Percentiles rank a stretch among this genome's conserved stretches.
Evolutionary conservation across 768 basidiomycete species (phyloP).

Genomic region (Suillus luteus): DNA sequence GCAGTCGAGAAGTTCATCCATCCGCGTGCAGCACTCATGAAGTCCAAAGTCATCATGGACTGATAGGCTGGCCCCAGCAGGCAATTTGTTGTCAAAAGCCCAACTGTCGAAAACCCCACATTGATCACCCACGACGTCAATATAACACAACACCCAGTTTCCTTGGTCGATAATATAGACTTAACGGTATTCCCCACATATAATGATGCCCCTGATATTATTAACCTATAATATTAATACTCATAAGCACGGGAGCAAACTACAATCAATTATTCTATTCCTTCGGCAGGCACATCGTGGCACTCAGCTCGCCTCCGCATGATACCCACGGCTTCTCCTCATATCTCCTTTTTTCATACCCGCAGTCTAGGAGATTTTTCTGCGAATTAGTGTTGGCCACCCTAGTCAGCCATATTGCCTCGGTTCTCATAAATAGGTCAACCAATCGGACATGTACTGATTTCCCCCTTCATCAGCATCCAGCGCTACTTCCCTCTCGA

Average conservation of each 20-base stretch:
- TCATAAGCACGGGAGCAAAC: not conserved
- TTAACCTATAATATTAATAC: not conserved
- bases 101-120: not conserved
- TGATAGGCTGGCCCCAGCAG: not conserved
- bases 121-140: not conserved
- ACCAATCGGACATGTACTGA: not conserved
- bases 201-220: not conserved
- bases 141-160: not conserved
- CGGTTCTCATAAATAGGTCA: not conserved
- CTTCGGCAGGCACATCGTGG: not conserved
- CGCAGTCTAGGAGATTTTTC: not conserved
- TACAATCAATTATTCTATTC: not conserved
- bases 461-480: not conserved
- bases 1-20: not conserved
- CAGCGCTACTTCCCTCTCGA: not conserved
- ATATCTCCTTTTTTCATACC: not conserved
- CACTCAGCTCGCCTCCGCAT: not conserved
- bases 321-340: not conserved
- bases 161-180: not conserved
- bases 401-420: not conserved
- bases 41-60: not conserved
- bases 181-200: not conserved
- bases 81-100: no score
- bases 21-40: not conserved
- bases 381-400: not conserved